Evolutionary conservation across 108 stramenopile species (phyloP).

Genomic region (Nannochloropsis oceanica): DNA sequence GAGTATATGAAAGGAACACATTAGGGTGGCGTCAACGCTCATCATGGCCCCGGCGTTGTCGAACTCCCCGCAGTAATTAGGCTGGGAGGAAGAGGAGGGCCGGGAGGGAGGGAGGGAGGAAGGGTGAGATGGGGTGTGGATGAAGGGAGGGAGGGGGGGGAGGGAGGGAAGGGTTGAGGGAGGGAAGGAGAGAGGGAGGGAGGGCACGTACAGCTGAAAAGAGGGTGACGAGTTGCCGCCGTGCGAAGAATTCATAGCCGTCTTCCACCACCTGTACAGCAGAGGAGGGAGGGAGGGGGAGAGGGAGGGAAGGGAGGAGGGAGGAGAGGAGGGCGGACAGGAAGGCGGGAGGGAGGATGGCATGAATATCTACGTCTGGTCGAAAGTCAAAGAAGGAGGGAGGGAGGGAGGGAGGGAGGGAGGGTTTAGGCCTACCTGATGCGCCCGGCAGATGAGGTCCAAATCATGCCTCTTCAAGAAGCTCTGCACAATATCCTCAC

Average conservation of each 20-base stretch:
- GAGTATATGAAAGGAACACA: slow-evolving; percentile 68
- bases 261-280: slow-evolving; percentile 29
- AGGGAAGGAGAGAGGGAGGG: neutral
- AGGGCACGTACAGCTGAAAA: slow-evolving; percentile 13
- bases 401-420: too few relatives aligned
- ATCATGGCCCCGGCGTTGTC: slow-evolving; percentile 94
- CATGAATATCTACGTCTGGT: neutral
- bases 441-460: slow-evolving; percentile 37
- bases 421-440: slow-evolving; percentile 27
- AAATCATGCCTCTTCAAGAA: slow-evolving; percentile 32
- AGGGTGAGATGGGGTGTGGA: too few relatives aligned
- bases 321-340: neutral
- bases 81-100: slow-evolving; percentile 64
- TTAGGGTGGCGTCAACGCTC: slow-evolving; percentile 79
- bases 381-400: too few relatives aligned
- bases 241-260: slow-evolving; percentile 40
- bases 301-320: too few relatives aligned
- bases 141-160: neutral
- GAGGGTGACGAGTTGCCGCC: slow-evolving; percentile 34
- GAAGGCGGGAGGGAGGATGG: neutral
- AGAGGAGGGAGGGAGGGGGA: neutral
- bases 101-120: neutral
- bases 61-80: slow-evolving; percentile 94
- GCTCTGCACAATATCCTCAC: slow-evolving; percentile 33
- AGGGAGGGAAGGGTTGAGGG: neutral